A percentile compares a stretch with the other conserved stretches of the same genome.
phyloP scores from a whole-genome alignment of 495 filamentous ascomycete genomes.

The Letharia lupina region DNA sequence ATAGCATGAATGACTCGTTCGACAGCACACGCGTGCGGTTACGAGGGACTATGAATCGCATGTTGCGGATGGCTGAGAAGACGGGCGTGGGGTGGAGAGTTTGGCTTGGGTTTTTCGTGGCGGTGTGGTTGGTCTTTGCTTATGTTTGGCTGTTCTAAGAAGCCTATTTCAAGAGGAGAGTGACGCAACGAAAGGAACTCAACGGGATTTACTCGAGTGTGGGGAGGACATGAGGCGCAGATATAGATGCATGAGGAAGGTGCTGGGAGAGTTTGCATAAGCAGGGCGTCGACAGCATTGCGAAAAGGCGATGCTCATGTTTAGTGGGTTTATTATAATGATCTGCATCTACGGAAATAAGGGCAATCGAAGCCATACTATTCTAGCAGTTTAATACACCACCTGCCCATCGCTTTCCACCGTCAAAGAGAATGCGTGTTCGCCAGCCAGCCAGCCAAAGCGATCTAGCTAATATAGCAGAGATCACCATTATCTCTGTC shows the following conservation, averaged over 20 bases:
- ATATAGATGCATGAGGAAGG: background rate
- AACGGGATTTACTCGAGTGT: background rate
- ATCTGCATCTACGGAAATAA: background rate
- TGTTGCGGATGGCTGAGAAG: conserved; percentile 90
- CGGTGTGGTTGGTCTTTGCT: conserved; percentile 70
- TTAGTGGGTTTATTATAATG: background rate
- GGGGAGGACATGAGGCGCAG: background rate
- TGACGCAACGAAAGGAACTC: background rate
- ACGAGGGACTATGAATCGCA: conserved; percentile 88
- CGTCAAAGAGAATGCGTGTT: background rate
- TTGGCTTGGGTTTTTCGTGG: conserved; percentile 79
- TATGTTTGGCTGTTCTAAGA: conserved; percentile 75
- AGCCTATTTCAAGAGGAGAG: background rate
- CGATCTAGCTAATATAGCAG: background rate
- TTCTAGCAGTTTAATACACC: background rate
- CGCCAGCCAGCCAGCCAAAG: background rate
- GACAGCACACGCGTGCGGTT: conserved; percentile 73
- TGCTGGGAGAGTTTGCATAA: background rate
- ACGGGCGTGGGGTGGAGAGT: conserved; percentile 92
- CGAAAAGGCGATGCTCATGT: background rate
- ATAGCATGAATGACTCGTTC: conserved; percentile 66
- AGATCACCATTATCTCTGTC: background rate
- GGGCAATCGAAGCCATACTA: background rate
- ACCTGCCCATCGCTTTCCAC: background rate
- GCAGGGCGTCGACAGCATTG: background rate